Conservation (phyloP, 805 yeast genomes). For the Ogataea methanolica region DNA sequence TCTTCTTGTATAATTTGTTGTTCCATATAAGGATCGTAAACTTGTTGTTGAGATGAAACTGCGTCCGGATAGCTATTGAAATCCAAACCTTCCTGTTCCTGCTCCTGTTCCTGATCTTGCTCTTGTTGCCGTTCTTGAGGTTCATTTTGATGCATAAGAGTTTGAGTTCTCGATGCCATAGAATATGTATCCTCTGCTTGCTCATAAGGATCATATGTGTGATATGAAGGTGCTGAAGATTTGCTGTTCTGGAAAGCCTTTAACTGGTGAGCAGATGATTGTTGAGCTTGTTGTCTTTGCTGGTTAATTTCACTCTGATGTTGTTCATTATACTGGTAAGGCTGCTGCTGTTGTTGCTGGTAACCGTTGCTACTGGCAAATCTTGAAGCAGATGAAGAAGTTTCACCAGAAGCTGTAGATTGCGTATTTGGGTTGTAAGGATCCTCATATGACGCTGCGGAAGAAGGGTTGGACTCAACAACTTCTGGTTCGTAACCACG, state of each 20-base stretch:
- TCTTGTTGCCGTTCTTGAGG: background rate
- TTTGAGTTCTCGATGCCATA: background rate
- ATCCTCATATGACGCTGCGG: conserved; percentile 14
- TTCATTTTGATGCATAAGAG: background rate
- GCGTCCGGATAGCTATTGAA: conserved; percentile 27
- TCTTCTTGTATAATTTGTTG: conserved; percentile 18
- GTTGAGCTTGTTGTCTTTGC: conserved; percentile 12
- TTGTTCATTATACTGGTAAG: conserved; percentile 1
- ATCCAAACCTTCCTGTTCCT: conserved; percentile 17
- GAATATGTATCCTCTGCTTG: conserved; percentile 3
- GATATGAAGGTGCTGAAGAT: conserved; percentile 16
- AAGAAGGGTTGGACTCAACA: conserved; percentile 1
- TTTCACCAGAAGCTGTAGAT: conserved; percentile 18
- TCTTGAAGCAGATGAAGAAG: conserved; percentile 6
- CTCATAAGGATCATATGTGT: conserved; percentile 20
- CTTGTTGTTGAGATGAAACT: conserved; percentile 3
- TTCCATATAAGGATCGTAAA: conserved; percentile 23
- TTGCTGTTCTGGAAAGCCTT: background rate
- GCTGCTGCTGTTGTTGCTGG: conserved; percentile 4
- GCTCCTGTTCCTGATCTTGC: conserved; percentile 1
- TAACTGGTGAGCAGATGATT: background rate
- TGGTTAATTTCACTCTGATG: conserved; percentile 8
- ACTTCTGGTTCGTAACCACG: conserved; percentile 14
- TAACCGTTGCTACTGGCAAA: conserved; percentile 2
- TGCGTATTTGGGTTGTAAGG: conserved; percentile 19